Conservation (phyloP, 2,329 filamentous ascomycete genomes). For the Colletotrichum phormii region DNA sequence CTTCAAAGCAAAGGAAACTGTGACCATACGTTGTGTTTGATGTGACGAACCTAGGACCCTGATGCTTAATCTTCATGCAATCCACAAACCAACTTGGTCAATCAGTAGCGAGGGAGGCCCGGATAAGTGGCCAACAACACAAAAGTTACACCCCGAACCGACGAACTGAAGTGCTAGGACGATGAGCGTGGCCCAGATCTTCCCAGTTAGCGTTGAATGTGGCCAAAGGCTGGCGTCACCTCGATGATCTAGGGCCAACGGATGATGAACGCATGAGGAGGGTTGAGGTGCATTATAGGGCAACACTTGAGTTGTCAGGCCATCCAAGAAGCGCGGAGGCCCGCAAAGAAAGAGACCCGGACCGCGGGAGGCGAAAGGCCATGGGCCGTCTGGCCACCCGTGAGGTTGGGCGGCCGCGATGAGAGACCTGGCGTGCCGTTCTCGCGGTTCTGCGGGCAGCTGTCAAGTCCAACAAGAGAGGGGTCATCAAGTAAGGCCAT, state of each 20-base stretch:
- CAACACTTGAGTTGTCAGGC: neutral
- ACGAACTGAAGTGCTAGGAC: neutral
- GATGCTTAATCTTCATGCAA: neutral
- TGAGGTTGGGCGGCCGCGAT: conserved; percentile 11
- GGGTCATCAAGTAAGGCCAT: neutral
- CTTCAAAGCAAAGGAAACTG: neutral
- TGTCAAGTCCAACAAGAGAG: neutral
- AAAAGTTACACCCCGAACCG: neutral
- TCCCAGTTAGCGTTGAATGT: neutral
- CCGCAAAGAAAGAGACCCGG: conserved; percentile 19
- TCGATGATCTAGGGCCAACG: conserved; percentile 14
- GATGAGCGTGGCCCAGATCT: neutral
- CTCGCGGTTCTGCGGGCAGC: conserved; percentile 1
- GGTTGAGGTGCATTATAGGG: conserved; percentile 3
- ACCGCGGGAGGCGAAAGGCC: conserved; percentile 7
- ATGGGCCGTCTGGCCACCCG: conserved; percentile 21
- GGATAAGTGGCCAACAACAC: conserved; percentile 9
- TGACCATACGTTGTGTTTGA: neutral
- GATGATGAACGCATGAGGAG: neutral
- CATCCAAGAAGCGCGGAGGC: conserved; percentile 12
- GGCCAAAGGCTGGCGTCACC: neutral
- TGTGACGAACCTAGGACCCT: neutral
- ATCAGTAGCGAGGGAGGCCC: conserved; percentile 20
- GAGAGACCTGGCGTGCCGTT: conserved; percentile 27
- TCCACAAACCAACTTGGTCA: neutral